A percentile compares a stretch with the other conserved stretches of the same genome.
Evolutionary conservation across 2,329 filamentous ascomycete species (phyloP).

Genomic region (Fusarium mexicanum): DNA sequence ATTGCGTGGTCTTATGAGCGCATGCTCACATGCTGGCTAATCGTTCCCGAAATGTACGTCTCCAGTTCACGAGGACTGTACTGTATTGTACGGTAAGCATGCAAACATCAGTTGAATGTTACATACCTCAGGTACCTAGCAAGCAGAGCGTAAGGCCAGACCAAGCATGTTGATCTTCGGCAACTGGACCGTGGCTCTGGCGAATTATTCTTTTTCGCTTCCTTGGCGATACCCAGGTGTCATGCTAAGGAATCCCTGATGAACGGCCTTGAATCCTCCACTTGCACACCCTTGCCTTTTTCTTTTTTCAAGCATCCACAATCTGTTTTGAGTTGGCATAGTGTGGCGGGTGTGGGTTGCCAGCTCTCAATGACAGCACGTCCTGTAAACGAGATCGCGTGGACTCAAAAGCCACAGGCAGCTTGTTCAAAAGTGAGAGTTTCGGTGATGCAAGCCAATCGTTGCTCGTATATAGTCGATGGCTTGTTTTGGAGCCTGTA

Average conservation of each 20-base stretch:
- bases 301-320: conserved; percentile 16
- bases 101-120: not conserved
- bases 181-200: conserved; percentile 28
- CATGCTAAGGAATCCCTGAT: conserved; percentile 32
- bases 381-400: conserved; percentile 21
- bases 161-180: conserved; percentile 18
- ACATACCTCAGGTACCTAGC: not conserved
- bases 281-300: conserved; percentile 26
- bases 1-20: not conserved
- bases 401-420: conserved; percentile 22
- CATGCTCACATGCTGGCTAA: not conserved
- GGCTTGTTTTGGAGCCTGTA: not conserved
- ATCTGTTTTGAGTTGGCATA: conserved; percentile 31
- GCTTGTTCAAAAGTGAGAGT: conserved; percentile 4
- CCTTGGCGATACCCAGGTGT: conserved; percentile 38
- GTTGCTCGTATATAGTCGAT: not conserved
- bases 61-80: not conserved
- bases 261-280: conserved; percentile 25
- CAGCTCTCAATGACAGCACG: conserved; percentile 7
- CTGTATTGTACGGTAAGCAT: not conserved
- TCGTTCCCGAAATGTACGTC: not conserved
- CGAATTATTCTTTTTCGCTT: conserved; percentile 45
- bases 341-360: conserved; percentile 5
- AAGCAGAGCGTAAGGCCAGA: not conserved
- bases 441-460: conserved; percentile 14